Evolutionary conservation across 257 asterid genomes (phyloP).

Genomic region (Catharanthus roseus): DNA sequence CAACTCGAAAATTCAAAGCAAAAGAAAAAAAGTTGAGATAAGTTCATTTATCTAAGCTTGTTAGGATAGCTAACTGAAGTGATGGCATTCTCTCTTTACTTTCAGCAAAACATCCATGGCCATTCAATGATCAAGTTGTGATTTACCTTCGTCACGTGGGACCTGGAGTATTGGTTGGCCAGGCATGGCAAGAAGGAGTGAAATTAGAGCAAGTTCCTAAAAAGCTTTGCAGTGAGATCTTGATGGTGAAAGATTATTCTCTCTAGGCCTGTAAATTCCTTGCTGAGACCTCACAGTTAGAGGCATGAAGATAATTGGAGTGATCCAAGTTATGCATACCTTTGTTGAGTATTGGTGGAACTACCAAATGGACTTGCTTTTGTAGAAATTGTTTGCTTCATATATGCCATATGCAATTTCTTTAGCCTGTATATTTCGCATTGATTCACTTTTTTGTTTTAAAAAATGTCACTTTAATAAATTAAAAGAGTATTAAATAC

Average conservation of each 20-base stretch:
- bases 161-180: constrained; percentile 82
- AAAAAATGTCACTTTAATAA: too few relatives aligned
- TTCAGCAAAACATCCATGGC: constrained; percentile 78
- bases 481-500: too few relatives aligned
- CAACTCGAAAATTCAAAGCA: background rate
- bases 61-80: too few relatives aligned
- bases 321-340: background rate
- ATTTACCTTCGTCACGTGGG: constrained; percentile 68
- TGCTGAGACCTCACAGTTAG: too few relatives aligned
- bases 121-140: constrained; percentile 66
- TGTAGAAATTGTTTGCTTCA: background rate
- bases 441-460: too few relatives aligned
- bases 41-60: background rate
- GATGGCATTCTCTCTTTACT: background rate
- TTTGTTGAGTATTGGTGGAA: background rate
- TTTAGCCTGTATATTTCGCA: too few relatives aligned
- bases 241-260: constrained; percentile 68
- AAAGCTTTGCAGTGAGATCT: constrained; percentile 64
- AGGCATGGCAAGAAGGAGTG: constrained; percentile 91
- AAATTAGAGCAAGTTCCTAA: constrained; percentile 63
- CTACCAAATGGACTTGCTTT: background rate
- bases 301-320: background rate
- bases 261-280: background rate
- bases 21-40: background rate
- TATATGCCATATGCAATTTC: background rate